Base-by-base conservation (phyloP, 2,329 filamentous ascomycete genomes). In the Sporothrix luriei region DNA sequence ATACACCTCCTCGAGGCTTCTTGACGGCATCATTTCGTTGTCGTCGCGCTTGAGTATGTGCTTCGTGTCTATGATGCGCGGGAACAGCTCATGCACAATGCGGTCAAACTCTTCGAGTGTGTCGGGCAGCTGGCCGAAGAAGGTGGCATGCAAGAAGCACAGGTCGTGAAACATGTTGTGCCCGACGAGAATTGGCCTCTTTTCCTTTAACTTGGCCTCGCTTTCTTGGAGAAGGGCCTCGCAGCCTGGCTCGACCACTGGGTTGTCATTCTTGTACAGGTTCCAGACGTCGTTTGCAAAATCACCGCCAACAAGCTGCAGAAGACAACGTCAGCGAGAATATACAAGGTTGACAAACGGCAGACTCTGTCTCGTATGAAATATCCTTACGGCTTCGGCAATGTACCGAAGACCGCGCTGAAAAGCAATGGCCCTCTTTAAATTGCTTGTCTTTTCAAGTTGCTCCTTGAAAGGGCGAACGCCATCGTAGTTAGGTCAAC, bases 1-100 rank as follows among this genome's bases (percentile, higher is more conserved):
- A 38, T 69, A 73, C 4, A 73, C 71, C 13, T 74, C 71, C 11
- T 66, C 59, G 2, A 77, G 73, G 16, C 4, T 73, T 9, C 70
- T 57, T 1, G 71, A 69, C 4, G 73, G 51, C 88, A 96, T 46
- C 92, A 96, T 74, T 90, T 95, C 76, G 88, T 96, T 69, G 90
- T 88, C 2, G 87, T 90, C 7, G 85, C 91, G 0, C 89, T 91
- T 67, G 88, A 91, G 0, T 87, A 92, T 68, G 87, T 96, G 11
- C 77, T 96, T 52, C 90, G 92, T 46, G 86, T 97, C 48, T 88
- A 91, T 68, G 76, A 85, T 68, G 0, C 78, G 76, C 0, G 82
- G 80, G 51, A 83, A 81, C 2, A 85, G 73, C 0, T 77, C 74
- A 72, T 87, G 83, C 1, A 89, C 80, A 2, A 78, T 75, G 6